These are phyloP conservation scores for Juncus inflexus DNA, from an alignment of 176 grass and related monocot species.

Conservation along the genomic window DNA sequence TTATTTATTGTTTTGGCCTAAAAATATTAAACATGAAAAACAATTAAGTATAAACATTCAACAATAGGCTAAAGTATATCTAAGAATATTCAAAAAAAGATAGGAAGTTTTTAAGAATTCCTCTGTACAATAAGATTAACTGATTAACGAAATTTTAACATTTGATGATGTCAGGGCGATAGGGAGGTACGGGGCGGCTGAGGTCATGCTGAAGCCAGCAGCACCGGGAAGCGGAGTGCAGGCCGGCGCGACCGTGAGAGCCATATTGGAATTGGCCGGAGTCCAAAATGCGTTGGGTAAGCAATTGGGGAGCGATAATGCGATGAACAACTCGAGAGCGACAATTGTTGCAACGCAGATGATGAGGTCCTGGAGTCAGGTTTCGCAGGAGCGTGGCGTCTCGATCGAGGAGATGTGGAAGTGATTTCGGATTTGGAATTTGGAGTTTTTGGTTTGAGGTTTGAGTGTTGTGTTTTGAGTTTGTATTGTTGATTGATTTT, in stretches of 20 bases:
- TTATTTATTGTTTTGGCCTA: no score
- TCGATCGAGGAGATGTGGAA: slow-evolving; percentile 88
- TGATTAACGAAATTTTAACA: no score
- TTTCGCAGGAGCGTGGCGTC: slow-evolving; percentile 58
- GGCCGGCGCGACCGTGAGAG: slow-evolving; percentile 72
- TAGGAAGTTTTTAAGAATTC: no score
- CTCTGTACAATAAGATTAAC: no score
- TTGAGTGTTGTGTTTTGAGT: no score
- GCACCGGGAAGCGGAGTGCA: slow-evolving; percentile 79
- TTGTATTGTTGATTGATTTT: no score
- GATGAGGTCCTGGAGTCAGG: slow-evolving; percentile 65
- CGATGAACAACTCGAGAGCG: slow-evolving; percentile 79
- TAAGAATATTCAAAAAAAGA: no score
- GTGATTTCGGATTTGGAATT: slow-evolving; percentile 30
- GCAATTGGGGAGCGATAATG: slow-evolving; percentile 73
- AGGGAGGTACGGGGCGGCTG: slow-evolving; percentile 72
- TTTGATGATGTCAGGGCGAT: slow-evolving; percentile 39
- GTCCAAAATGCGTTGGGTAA: slow-evolving; percentile 86
- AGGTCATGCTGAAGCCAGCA: slow-evolving; percentile 81
- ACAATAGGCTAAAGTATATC: no score
- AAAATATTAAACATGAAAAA: no score
- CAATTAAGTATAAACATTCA: no score
- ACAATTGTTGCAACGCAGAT: slow-evolving; percentile 63
- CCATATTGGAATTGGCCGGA: slow-evolving; percentile 80
- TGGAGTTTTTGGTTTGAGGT: no score